Evolutionary conservation across 306 rosid species (phyloP), one percentile per base, ranked within the genome.

Genomic region (Fragaria nilgerrensis): DNA sequence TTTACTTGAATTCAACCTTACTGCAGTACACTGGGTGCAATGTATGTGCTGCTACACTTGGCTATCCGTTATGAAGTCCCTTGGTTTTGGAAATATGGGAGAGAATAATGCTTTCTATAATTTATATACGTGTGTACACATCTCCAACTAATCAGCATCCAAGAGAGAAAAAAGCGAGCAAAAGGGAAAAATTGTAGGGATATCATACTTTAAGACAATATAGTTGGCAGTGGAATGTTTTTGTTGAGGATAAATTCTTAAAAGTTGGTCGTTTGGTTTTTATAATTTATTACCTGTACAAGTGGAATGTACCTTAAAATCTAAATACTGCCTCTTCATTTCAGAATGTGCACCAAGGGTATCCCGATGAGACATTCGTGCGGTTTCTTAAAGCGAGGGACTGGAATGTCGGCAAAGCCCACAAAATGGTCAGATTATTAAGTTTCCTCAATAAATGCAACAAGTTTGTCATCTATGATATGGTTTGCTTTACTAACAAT

Each of bases 331-430:
- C 76, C 72, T 72, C 15, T 71, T 84, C 23, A 47, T 75, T 80
- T 59, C 99, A 96, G 99, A 96, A 86, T 79, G 76, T 92, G 82
- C 98, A 92, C 76, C 96, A 89, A 84, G 96, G 92, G 16, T 85
- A 86, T 82, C 93, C 88, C 58, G 22, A 69, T 41, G 98, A 92
- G 85, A 78, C 94, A 56, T 80, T 86, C 72, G 75, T 34, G 13
- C 90, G 96, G 48, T 96, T 91, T 92, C 98, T 96, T 80, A 96
- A 86, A 85, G 99, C 97, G 27, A 86, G 99, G 87, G 99, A 96
- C 43, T 75, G 89, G 85, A 85, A 89, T 88, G 89, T 96, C 34
- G 72, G 89, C 82, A 96, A 96, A 84, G 92, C 97, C 69, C 96
- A 92, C 65, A 91, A 89, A 83, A 92, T 96, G 99, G 98, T 93